Evolutionary conservation across 495 filamentous ascomycete genomes (phyloP), one percentile per base, ranked within the genome.

Genomic region (Lineolata rhizophorae): DNA sequence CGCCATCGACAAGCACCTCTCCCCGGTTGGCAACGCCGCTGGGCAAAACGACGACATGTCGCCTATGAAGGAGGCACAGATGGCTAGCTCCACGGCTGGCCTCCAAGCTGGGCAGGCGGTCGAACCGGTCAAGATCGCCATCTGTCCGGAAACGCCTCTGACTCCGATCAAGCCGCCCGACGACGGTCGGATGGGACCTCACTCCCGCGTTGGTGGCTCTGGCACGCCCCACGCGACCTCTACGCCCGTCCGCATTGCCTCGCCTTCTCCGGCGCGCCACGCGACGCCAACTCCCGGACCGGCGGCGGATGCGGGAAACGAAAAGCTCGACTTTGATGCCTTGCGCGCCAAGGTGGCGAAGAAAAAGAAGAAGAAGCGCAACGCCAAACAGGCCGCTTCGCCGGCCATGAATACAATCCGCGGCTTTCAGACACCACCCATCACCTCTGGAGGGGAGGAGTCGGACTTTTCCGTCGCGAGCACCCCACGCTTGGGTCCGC

Each of bases 401-500:
- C 66, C 70, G 25, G 79, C 82, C 26, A 56, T 70, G 38, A 73
- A 63, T 18, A 78, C 74, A 21, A 68, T 84, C 27, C 72, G 69
- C 43, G 82, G 82, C 4, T 85, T 90, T 43, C 43, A 55, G n/a
- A 83, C 76, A n/a, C 77, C 80, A n/a, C 78, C 81, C n/a, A 55
- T 64, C n/a, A 67, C 65, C 13, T 87, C 81, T 30, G 77, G 65
- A 25, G 80, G 83, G 41, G 83, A 91, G 45, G 82, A 87, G 36
- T 82, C 76, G 10, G 82, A 87, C 48, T 65, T 64, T 39, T 73
- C 71, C 15, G 44, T 50, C 9, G 47, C 54, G 5, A 62, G 53
- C 36, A 63, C 66, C 9, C 56, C 57, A n/a, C 42, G 46, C 15
- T 38, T 52, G 3, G 44, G 41, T 8, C 37, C 52, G 12, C 50